A percentile compares a stretch with the other conserved stretches of the same genome.
These are phyloP conservation scores for Beauveria sp. DNA, from an alignment of 2,329 filamentous ascomycete species.

Conservation along the genomic window DNA sequence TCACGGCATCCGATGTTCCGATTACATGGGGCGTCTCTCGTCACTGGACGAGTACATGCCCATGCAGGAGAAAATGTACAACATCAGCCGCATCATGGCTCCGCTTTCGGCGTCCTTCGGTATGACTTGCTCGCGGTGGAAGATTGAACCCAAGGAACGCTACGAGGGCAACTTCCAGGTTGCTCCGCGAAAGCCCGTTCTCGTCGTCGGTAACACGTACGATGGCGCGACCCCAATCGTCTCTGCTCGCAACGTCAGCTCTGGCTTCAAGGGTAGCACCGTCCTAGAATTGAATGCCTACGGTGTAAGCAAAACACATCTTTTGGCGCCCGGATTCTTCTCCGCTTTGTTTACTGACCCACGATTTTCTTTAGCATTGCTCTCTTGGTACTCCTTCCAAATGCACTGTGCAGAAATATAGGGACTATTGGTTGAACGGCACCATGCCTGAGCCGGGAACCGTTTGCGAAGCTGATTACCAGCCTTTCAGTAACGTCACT, in stretches of 20 bases:
- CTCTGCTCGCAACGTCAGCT: constrained; percentile 29
- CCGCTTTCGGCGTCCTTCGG: constrained; percentile 13
- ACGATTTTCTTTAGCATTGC: neutral
- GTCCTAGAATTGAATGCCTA: constrained; percentile 28
- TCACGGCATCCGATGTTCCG: constrained; percentile 28
- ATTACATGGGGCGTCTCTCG: constrained; percentile 21
- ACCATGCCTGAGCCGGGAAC: constrained; percentile 7
- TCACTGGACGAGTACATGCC: constrained; percentile 22
- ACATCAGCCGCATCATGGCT: constrained; percentile 22
- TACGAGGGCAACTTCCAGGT: constrained; percentile 26
- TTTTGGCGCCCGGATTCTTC: neutral
- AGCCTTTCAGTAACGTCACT: constrained; percentile 3
- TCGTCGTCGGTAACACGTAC: constrained; percentile 31
- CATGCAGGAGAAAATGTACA: constrained; percentile 17
- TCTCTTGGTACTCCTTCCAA: constrained; percentile 1
- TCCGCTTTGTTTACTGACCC: neutral
- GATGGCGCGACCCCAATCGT: constrained; percentile 32
- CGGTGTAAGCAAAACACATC: constrained; percentile 23
- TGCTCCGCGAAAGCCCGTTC: constrained; percentile 25
- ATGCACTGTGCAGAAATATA: constrained; percentile 8
- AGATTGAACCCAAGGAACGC: constrained; percentile 27
- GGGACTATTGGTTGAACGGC: constrained; percentile 11
- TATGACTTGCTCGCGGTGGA: constrained; percentile 31
- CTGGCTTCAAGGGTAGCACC: constrained; percentile 29
- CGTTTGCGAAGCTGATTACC: constrained; percentile 10